Evolutionary conservation across 257 asterid species (phyloP).

Genomic region (Verbascum thapsus): DNA sequence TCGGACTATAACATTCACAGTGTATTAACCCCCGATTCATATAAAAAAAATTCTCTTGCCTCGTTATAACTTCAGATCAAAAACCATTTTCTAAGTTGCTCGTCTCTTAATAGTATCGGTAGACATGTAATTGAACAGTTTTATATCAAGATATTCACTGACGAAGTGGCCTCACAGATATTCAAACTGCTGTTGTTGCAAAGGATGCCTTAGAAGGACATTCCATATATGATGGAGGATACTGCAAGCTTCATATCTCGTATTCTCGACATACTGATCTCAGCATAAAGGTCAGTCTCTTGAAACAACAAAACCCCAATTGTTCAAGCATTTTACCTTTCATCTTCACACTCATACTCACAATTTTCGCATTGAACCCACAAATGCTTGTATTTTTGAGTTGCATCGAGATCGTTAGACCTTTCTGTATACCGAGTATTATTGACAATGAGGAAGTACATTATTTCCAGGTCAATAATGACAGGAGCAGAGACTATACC

Average conservation of each 20-base stretch:
- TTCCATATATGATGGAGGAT: conserved; percentile 98
- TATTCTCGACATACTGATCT: conserved; percentile 98
- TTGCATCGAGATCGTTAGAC: too few species aligned
- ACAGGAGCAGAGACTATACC: conserved; percentile 91
- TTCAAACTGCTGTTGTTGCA: conserved; percentile 89
- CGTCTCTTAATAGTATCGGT: too few species aligned
- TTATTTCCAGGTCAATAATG: conserved; percentile 77
- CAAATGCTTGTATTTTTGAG: too few species aligned
- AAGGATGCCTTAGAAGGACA: conserved; percentile 98
- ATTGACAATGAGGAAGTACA: conserved; percentile 13
- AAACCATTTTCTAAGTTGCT: too few species aligned
- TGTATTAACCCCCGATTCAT: too few species aligned
- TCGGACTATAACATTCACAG: too few species aligned
- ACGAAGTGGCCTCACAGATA: conserved; percentile 58
- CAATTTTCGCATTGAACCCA: too few species aligned
- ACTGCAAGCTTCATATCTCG: conserved; percentile 94
- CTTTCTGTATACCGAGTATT: too few species aligned
- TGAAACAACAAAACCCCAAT: not conserved
- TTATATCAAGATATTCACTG: conserved; percentile 1
- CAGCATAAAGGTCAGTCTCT: conserved; percentile 74
- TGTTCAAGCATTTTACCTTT: too few species aligned
- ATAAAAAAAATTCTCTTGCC: too few species aligned
- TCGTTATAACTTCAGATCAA: too few species aligned
- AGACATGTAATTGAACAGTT: not conserved
- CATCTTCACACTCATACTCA: too few species aligned